phyloP scores from a whole-genome alignment of 768 basidiomycete species.

The Lentinula aciculospora region DNA sequence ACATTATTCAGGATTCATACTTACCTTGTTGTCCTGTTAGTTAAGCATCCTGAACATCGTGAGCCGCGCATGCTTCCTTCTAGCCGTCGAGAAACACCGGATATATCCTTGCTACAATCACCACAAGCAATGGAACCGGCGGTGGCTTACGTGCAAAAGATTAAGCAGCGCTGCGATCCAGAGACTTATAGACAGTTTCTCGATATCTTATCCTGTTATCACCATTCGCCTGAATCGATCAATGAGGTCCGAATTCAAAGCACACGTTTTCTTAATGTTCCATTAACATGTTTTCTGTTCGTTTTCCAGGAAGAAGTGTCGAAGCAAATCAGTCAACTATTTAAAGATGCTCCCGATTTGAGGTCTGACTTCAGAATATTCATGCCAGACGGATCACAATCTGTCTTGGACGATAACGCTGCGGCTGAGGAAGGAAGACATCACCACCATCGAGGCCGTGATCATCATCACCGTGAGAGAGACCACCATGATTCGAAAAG shows the following conservation, averaged over 20 bases:
- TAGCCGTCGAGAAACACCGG: constrained; percentile 21
- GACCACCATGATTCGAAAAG: constrained; percentile 27
- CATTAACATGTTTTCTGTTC: constrained; percentile 1
- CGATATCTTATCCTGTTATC: constrained; percentile 65
- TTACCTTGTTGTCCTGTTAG: constrained; percentile 6
- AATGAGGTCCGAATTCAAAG: constrained; percentile 41
- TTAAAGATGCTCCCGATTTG: constrained; percentile 73
- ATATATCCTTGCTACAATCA: constrained; percentile 26
- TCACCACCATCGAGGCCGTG: constrained; percentile 23
- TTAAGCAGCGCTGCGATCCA: constrained; percentile 89
- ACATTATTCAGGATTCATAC: not conserved
- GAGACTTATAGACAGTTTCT: constrained; percentile 81
- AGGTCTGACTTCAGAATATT: constrained; percentile 71
- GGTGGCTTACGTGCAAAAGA: constrained; percentile 93
- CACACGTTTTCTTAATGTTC: constrained; percentile 10
- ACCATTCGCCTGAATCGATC: constrained; percentile 52
- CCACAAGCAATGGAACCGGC: constrained; percentile 63
- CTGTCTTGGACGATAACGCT: constrained; percentile 37
- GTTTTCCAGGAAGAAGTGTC: constrained; percentile 56
- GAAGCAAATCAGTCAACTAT: constrained; percentile 59
- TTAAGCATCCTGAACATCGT: constrained; percentile 14
- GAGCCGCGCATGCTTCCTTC: constrained; percentile 8
- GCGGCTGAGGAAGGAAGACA: not conserved
- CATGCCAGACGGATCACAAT: constrained; percentile 57
- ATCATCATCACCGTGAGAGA: constrained; percentile 5